Conservation (phyloP, 208 protist genomes). For the Leishmania tropica region DNA sequence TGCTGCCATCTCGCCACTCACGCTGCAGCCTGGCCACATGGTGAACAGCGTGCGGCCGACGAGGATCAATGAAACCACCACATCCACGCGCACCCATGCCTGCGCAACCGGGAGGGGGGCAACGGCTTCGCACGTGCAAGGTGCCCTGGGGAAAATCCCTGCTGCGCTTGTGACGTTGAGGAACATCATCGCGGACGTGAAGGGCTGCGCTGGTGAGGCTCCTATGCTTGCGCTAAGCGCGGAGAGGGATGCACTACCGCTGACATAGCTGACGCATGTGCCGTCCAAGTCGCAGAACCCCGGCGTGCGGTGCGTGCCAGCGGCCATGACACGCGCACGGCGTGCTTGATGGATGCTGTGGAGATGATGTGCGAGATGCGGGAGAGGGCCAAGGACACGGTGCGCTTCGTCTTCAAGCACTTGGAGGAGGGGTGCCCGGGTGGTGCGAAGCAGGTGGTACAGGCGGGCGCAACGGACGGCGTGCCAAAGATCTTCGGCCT, state of each 20-base stretch:
- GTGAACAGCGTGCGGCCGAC: slow-evolving; percentile 39
- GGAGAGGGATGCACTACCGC: slow-evolving; percentile 67
- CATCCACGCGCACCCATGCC: slow-evolving; percentile 56
- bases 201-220: slow-evolving; percentile 47
- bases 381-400: slow-evolving; percentile 53
- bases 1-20: slow-evolving; percentile 15
- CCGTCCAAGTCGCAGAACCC: slow-evolving; percentile 47
- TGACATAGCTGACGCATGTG: slow-evolving; percentile 51
- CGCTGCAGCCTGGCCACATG: slow-evolving; percentile 28
- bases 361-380: slow-evolving; percentile 55
- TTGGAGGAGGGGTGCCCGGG: slow-evolving; percentile 59
- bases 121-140: slow-evolving; percentile 60
- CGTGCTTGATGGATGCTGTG: slow-evolving; percentile 56
- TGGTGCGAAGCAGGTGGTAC: slow-evolving; percentile 52
- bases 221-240: slow-evolving; percentile 41
- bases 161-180: slow-evolving; percentile 30
- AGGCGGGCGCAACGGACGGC: slow-evolving; percentile 47
- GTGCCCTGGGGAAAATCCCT: slow-evolving; percentile 37
- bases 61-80: slow-evolving; percentile 64
- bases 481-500: slow-evolving; percentile 62
- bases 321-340: slow-evolving; percentile 64
- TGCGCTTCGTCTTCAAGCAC: slow-evolving; percentile 78
- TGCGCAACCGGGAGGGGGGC: slow-evolving; percentile 52
- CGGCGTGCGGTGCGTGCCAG: slow-evolving; percentile 63
- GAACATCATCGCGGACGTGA: slow-evolving; percentile 52